Percentiles rank a stretch among this genome's conserved stretches.
These are phyloP conservation scores for Hanseniaspora taiwanica DNA, from an alignment of 805 yeast genomes.

Conservation along the genomic window DNA sequence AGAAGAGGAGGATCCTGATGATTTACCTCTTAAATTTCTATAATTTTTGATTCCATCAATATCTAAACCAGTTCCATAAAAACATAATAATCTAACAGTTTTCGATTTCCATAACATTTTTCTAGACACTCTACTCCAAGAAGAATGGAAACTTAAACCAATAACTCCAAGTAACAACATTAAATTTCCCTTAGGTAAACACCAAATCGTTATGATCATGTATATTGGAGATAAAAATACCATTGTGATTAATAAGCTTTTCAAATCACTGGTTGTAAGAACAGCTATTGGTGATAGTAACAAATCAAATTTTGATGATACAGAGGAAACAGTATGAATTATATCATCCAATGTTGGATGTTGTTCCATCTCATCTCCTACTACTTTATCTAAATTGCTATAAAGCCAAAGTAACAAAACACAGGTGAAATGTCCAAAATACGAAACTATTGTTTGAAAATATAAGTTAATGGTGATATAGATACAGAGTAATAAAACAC, in stretches of 20 bases:
- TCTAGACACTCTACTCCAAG: conserved; percentile 74
- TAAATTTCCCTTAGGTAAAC: conserved; percentile 59
- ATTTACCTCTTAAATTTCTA: conserved; percentile 5
- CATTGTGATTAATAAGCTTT: conserved; percentile 70
- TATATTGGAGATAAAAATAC: conserved; percentile 78
- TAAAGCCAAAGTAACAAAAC: conserved; percentile 50
- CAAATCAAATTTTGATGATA: conserved; percentile 64
- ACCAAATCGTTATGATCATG: conserved; percentile 49
- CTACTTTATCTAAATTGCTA: conserved; percentile 41
- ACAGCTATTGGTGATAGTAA: conserved; percentile 71
- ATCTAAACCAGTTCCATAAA: conserved; percentile 80
- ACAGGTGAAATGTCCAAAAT: conserved; percentile 67
- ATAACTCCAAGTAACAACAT: conserved; percentile 45
- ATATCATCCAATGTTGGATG: conserved; percentile 83
- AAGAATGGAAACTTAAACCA: conserved; percentile 71
- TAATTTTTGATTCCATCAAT: conserved; percentile 37
- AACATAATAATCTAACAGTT: conserved; percentile 53
- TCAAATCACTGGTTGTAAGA: conserved; percentile 67
- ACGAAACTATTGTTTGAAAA: conserved; percentile 64
- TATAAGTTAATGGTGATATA: conserved; percentile 54
- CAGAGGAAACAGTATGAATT: conserved; percentile 59
- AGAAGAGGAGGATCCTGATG: not conserved
- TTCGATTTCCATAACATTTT: conserved; percentile 74
- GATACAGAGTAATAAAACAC: conserved; percentile 38
- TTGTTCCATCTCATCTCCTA: conserved; percentile 42